These are phyloP conservation scores for Lepidium sativum DNA, from an alignment of 345 rosid species.

Conservation along the genomic window DNA sequence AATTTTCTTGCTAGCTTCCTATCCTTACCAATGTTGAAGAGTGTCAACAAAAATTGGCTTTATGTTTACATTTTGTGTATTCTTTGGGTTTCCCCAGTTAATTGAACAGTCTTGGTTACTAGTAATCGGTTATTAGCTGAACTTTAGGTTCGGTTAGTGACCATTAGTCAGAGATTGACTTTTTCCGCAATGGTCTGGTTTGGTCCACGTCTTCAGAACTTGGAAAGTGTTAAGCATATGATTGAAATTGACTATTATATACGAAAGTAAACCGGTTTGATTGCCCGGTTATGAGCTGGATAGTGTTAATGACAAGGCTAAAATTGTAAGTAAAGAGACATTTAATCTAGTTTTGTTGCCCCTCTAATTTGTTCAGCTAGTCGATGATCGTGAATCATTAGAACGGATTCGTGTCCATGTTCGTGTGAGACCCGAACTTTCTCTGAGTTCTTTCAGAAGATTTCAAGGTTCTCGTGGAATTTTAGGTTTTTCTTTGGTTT, in stretches of 20 bases:
- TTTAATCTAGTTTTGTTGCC: neutral
- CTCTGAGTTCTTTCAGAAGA: neutral
- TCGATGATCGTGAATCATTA: neutral
- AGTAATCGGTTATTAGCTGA: neutral
- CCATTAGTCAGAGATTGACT: neutral
- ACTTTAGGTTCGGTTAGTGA: neutral
- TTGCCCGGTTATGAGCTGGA: neutral
- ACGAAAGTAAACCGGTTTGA: slow-evolving; percentile 1
- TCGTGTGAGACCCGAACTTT: neutral
- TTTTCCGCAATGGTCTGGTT: neutral
- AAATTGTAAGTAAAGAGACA: neutral
- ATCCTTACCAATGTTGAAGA: neutral
- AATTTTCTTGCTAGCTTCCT: neutral
- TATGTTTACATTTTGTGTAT: neutral
- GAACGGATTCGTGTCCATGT: neutral
- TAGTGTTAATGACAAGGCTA: neutral
- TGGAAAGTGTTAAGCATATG: neutral
- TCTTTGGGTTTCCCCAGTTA: neutral
- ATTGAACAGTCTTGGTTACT: neutral
- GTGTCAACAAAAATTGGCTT: neutral
- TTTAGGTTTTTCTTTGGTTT: neutral
- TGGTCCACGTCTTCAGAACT: neutral
- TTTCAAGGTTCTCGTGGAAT: neutral
- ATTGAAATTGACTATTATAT: neutral
- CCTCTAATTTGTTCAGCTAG: neutral